Evolutionary conservation across 768 basidiomycete species (phyloP), one percentile per base, ranked within the genome.

Genomic region (Phanerodontia chrysosporium): DNA sequence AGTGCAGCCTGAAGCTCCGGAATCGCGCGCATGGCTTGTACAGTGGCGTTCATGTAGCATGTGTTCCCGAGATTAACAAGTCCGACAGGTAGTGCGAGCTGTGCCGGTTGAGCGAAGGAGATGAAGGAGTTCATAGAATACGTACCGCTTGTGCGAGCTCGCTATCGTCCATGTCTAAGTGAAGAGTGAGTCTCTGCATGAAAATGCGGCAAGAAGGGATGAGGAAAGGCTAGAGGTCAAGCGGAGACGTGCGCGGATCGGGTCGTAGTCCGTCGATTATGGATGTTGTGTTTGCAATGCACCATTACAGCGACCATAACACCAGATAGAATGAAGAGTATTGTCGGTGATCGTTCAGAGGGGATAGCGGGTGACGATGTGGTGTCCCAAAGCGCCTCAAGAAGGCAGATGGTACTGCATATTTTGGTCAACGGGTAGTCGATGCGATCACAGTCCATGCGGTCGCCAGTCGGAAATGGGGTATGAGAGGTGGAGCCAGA

Each of bases 31-130:
- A 99, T 81, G n/a, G 90, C 87, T 76, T 99, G 97, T 1, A 98
- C 78, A 1, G 92, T 93, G 0, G 97, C 86, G 69, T 96, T 98
- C 89, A 98, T 93, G 75, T 99, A 99, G 68, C 96, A 98, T 0
- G 95, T 98, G 69, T 98, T 98, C 35, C 96, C 95, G 36, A 95
- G 76, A 67, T 96, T 96, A 67, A 76, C 78, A 52, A 96, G 75
- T 16, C 93, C 93, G 54, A 91, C 90, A 1, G 93, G 93, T 65
- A 87, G 80, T 10, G 85, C 79, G 35, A 94, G 81, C 90, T 92
- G 68, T 3, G n/a, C n/a, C 16, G 52, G 16, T 45, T 9, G 14
- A 5, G 28, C 7, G 35, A 22, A 55, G 25, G 48, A 36, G 44
- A 59, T 14, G 21, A 21, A 2, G 49, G 28, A 21, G 39, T 35